Percentiles rank a stretch among this genome's conserved stretches.
Evolutionary conservation across 2,329 filamentous ascomycete species (phyloP).

Genomic region (Cladosporium austrohemisphaericum): DNA sequence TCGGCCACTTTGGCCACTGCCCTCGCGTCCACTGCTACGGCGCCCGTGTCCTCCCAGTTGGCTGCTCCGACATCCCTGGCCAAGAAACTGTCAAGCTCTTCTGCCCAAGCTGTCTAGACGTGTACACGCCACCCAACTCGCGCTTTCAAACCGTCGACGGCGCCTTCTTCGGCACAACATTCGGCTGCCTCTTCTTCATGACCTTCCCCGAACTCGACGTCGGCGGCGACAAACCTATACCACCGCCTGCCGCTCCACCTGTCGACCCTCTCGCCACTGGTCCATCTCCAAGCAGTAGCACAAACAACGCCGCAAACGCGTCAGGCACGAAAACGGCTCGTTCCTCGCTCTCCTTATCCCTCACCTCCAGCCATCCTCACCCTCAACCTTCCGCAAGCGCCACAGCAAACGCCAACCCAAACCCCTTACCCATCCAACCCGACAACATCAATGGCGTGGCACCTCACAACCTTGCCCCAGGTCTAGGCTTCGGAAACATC

Average conservation of each 20-base stretch:
- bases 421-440: constrained; percentile 44
- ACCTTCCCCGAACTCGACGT: constrained; percentile 96
- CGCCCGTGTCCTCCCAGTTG: constrained; percentile 86
- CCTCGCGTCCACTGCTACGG: constrained; percentile 91
- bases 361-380: constrained; percentile 31
- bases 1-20: constrained; percentile 92
- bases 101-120: constrained; percentile 92
- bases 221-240: constrained; percentile 34
- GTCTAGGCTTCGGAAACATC: constrained; percentile 74
- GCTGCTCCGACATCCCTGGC: constrained; percentile 88
- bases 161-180: constrained; percentile 96
- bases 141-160: constrained; percentile 96
- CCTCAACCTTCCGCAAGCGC: constrained; percentile 4
- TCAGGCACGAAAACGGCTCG: constrained; percentile 24
- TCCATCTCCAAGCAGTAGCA: constrained; percentile 11
- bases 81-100: constrained; percentile 98
- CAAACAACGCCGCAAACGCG: constrained; percentile 17
- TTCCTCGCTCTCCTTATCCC: constrained; percentile 29
- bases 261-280: constrained; percentile 13
- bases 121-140: constrained; percentile 96
- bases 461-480: constrained; percentile 80
- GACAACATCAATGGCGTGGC: constrained; percentile 77
- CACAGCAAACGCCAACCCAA: constrained; percentile 9
- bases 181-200: constrained; percentile 95
- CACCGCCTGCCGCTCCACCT: constrained; percentile 15